Percentiles rank a stretch among this genome's conserved stretches.
Conservation (phyloP, 129 eudicot genomes). For the Heracleum sosnowskyi region DNA sequence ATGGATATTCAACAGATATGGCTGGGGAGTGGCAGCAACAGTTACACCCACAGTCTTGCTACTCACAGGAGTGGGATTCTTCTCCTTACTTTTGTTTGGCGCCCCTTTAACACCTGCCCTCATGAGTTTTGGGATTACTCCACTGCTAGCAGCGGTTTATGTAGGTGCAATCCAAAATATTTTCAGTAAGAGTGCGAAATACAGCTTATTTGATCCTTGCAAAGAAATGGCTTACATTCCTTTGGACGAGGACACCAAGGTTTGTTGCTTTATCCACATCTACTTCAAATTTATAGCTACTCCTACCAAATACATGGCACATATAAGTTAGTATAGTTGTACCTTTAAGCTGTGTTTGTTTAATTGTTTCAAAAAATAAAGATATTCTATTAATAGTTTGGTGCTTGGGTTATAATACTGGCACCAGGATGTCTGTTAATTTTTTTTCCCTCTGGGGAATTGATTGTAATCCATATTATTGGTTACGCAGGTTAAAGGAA, state of each 20-base stretch:
- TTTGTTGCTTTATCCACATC: slow-evolving; percentile 21
- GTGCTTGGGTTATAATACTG: background rate
- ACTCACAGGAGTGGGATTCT: slow-evolving; percentile 87
- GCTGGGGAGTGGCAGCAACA: slow-evolving; percentile 98
- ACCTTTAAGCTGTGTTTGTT: background rate
- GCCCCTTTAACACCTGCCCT: slow-evolving; percentile 72
- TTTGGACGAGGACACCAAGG: slow-evolving; percentile 98
- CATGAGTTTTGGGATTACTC: slow-evolving; percentile 72
- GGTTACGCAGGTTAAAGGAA: slow-evolving; percentile 71
- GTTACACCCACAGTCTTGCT: slow-evolving; percentile 93
- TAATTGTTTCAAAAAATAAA: background rate
- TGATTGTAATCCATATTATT: slow-evolving; percentile 1
- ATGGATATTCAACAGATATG: slow-evolving; percentile 86
- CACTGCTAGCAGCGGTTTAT: slow-evolving; percentile 94
- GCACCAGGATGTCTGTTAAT: background rate
- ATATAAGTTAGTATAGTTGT: background rate
- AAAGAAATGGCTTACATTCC: slow-evolving; percentile 99
- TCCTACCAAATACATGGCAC: background rate
- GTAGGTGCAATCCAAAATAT: slow-evolving; percentile 98
- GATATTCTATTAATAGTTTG: background rate
- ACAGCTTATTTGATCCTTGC: slow-evolving; percentile 98
- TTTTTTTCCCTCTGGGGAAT: background rate
- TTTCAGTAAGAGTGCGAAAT: slow-evolving; percentile 97
- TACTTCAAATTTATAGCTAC: background rate
- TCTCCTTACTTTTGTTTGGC: slow-evolving; percentile 81